Percentiles rank a stretch among this genome's conserved stretches.
phyloP scores from a whole-genome alignment of 805 yeast genomes.

The Candida nemodendra region DNA sequence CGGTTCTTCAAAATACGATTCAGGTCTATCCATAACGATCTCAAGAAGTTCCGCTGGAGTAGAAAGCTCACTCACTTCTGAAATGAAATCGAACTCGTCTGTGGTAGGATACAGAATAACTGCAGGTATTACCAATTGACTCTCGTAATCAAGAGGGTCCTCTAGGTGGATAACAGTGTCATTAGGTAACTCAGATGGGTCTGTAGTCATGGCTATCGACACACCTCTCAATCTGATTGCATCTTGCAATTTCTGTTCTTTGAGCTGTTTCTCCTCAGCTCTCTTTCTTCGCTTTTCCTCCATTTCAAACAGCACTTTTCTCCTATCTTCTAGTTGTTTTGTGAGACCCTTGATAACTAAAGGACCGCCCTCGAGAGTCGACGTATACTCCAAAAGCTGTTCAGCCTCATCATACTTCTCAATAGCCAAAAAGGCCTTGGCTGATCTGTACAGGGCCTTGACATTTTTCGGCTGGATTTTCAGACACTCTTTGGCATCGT shows the following conservation, averaged over 20 bases:
- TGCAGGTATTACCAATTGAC: conserved; percentile 81
- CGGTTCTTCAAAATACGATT: conserved; percentile 64
- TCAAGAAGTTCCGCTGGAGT: conserved; percentile 64
- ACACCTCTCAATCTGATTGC: conserved; percentile 65
- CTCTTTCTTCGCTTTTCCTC: conserved; percentile 35
- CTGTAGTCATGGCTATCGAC: conserved; percentile 45
- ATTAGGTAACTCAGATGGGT: conserved; percentile 57
- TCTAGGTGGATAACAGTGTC: conserved; percentile 56
- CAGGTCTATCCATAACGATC: conserved; percentile 62
- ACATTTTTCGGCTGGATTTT: conserved; percentile 62
- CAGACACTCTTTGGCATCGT: conserved; percentile 77
- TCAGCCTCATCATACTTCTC: conserved; percentile 71
- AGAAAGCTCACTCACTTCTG: conserved; percentile 68
- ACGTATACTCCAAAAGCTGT: conserved; percentile 64
- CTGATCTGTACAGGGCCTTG: conserved; percentile 85
- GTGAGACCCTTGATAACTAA: conserved; percentile 50
- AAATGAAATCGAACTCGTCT: conserved; percentile 80
- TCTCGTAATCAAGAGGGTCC: conserved; percentile 63
- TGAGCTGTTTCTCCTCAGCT: conserved; percentile 39
- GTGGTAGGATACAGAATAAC: conserved; percentile 77
- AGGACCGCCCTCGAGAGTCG: conserved; percentile 58
- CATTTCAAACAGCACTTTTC: conserved; percentile 21
- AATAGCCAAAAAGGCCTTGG: conserved; percentile 71
- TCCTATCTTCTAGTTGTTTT: conserved; percentile 37
- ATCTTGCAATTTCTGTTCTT: conserved; percentile 44